Evolutionary conservation across 345 rosid genomes (phyloP), one percentile per base, ranked within the genome.

Genomic region (Citrus cavaleriei): DNA sequence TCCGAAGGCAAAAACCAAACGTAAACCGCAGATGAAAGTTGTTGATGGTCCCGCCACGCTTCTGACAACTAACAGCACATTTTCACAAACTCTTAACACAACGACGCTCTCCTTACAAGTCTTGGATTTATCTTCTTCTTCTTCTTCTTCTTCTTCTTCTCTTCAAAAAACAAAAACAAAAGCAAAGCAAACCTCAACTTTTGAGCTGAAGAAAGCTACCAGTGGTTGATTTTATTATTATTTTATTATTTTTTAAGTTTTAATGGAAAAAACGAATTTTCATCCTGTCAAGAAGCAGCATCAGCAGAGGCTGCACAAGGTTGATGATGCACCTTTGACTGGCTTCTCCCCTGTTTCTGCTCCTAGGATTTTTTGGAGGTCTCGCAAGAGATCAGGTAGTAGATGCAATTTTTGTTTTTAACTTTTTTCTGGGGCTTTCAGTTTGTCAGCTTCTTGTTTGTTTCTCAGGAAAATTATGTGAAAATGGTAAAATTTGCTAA

Each of bases 351-450:
- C 92, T n/a, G 89, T 84, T 66, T 86, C 93, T 49, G 76, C 94
- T 51, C 82, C 95, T 61, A 87, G 86, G 85, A 86, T 93, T 84
- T 86, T 83, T 46, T 94, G 98, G 97, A 94, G 88, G 64, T 91
- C 98, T 55, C 82, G 97, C 35, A 93, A 85, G 79, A 89, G 93
- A 87, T 84, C 98, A 86, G 96, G 95, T 91, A 75, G 21, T n/a
- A 35, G 67, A 24, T 8, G 9, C 25, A 37, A 28, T 8, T 61
- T 22, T 51, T 51, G 35, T 27, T 27, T 32, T 8, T 0, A 2
- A 13, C 18, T 46, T 18, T 14, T 67, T 24, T 81, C 73, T 63
- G 25, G 51, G 51, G 64, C 54, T 71, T 42, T 30, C 60, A 32
- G 10, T 79, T 28, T 37, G n/a, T 77, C 32, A 13, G 46, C 37